Evolutionary conservation across 75 land plant genomes (phyloP).

Genomic region (Pinus tabuliformis): DNA sequence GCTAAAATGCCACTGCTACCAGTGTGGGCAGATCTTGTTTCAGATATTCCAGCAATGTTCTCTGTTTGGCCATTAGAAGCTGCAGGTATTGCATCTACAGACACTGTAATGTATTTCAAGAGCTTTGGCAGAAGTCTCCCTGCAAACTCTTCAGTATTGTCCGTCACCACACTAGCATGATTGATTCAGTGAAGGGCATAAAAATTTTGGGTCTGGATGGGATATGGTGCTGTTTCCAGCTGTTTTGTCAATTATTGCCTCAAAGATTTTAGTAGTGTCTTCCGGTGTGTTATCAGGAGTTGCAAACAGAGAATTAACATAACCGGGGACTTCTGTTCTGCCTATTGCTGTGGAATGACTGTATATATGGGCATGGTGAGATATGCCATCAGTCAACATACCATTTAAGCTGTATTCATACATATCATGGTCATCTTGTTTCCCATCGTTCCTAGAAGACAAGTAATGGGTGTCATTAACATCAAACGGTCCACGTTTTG

Average conservation of each 20-base stretch:
- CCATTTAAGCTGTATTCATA: not conserved
- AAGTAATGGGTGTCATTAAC: constrained; percentile 13
- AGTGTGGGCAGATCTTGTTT: not conserved
- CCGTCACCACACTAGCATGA: not conserved
- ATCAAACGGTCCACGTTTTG: not conserved
- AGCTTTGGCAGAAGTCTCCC: not conserved
- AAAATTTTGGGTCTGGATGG: not conserved
- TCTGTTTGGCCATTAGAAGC: not conserved
- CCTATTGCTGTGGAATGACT: constrained; percentile 9
- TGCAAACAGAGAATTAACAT: not conserved
- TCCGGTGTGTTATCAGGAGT: not conserved
- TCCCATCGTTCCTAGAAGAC: not conserved
- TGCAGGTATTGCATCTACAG: constrained; percentile 7
- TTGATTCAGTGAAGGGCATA: not conserved
- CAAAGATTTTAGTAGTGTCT: not conserved
- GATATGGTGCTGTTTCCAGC: not conserved
- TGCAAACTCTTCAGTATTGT: not conserved
- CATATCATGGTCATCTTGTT: not conserved
- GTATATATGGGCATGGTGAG: not conserved
- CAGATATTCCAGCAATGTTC: not conserved
- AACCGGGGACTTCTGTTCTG: not conserved
- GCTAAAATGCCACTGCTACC: not conserved
- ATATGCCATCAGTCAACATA: not conserved
- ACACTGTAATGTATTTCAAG: not conserved
- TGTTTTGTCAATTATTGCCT: not conserved